Percentiles rank a stretch among this genome's conserved stretches.
These are phyloP conservation scores for Melampsora americana DNA, from an alignment of 1,284 basidiomycete genomes.

Conservation along the genomic window DNA sequence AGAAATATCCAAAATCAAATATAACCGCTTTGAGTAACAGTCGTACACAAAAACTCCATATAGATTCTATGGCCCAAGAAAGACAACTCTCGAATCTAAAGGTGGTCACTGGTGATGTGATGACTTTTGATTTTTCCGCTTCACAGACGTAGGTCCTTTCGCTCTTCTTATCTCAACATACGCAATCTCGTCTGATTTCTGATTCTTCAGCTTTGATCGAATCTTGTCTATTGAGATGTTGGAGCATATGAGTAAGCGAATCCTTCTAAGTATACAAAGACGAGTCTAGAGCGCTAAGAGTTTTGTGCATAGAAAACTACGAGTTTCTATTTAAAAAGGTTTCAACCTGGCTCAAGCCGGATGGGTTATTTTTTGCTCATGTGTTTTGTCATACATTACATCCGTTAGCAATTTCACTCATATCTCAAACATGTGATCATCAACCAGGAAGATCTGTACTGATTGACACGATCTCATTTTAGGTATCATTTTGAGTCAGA, in stretches of 20 bases:
- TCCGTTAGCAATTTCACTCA: constrained; percentile 18
- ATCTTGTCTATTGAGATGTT: constrained; percentile 79
- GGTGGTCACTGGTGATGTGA: constrained; percentile 72
- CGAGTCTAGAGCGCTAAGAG: no score
- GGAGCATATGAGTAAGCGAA: constrained; percentile 65
- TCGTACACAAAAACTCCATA: constrained; percentile 67
- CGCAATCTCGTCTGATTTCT: background rate
- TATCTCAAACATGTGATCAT: background rate
- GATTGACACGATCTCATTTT: constrained; percentile 53
- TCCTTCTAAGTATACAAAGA: no score
- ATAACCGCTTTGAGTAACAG: constrained; percentile 71
- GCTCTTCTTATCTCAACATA: background rate
- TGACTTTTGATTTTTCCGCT: constrained; percentile 63
- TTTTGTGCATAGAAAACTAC: constrained; percentile 60
- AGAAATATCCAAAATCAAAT: constrained; percentile 69
- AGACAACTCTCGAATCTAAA: constrained; percentile 64
- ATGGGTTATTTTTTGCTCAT: constrained; percentile 65
- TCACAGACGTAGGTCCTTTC: constrained; percentile 57
- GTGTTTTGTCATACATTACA: constrained; percentile 66
- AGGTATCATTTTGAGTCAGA: constrained; percentile 68
- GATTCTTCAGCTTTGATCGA: constrained; percentile 63
- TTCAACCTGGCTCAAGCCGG: constrained; percentile 65
- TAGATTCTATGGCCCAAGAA: constrained; percentile 62
- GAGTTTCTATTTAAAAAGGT: constrained; percentile 65
- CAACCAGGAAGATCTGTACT: background rate